Conservation (phyloP, 805 yeast genomes). For the Teunomyces atbi region DNA sequence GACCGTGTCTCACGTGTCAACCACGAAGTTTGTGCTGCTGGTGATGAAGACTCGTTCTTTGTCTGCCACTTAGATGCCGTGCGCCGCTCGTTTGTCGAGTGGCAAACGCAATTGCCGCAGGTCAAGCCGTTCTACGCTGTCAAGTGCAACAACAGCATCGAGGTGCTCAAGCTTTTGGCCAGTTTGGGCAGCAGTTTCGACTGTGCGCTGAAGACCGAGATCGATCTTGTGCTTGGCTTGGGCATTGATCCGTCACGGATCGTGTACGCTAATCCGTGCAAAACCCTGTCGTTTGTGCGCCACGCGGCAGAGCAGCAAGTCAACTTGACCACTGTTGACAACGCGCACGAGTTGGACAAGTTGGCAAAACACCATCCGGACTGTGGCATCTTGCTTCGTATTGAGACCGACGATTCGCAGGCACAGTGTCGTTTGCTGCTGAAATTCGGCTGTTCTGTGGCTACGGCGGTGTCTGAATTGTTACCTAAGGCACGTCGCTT, state of each 20-base stretch:
- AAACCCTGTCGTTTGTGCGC: conserved; percentile 77
- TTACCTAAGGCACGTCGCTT: conserved; percentile 61
- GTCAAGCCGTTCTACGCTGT: conserved; percentile 92
- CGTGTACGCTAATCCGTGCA: conserved; percentile 93
- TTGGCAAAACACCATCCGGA: conserved; percentile 64
- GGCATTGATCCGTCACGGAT: conserved; percentile 68
- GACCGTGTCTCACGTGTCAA: conserved; percentile 46
- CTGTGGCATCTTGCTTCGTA: conserved; percentile 71
- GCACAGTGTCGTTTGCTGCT: conserved; percentile 85
- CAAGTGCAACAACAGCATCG: conserved; percentile 80
- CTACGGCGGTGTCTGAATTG: conserved; percentile 49
- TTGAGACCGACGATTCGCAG: conserved; percentile 83
- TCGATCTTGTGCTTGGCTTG: conserved; percentile 57
- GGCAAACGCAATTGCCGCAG: conserved; percentile 66
- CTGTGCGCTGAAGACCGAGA: conserved; percentile 89
- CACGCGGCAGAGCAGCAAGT: conserved; percentile 60
- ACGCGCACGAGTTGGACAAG: conserved; percentile 78
- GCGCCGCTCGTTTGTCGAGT: conserved; percentile 54
- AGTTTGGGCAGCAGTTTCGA: conserved; percentile 76
- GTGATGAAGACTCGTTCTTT: conserved; percentile 83
- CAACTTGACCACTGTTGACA: conserved; percentile 83
- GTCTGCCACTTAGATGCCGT: conserved; percentile 83
- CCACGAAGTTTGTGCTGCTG: conserved; percentile 61
- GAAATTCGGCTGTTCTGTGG: conserved; percentile 80
- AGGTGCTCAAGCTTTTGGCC: conserved; percentile 57